Conservation (phyloP, 1,139 yeast genomes). For the Scheffersomyces insectosa region DNA sequence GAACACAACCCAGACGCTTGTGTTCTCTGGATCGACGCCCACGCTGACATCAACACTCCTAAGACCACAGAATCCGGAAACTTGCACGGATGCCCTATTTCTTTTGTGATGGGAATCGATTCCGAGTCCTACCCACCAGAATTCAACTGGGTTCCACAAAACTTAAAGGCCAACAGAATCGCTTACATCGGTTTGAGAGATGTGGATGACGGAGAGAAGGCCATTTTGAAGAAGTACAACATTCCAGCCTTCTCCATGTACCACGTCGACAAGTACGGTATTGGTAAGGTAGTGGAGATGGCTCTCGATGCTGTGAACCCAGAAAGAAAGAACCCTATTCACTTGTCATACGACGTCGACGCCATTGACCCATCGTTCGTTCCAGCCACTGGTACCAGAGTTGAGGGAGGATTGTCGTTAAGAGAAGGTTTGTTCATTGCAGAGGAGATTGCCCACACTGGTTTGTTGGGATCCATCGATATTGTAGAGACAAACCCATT, state of each 20-base stretch:
- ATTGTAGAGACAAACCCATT: constrained; percentile 93
- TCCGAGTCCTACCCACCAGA: constrained; percentile 65
- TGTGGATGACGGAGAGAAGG: constrained; percentile 84
- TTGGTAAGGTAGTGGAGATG: constrained; percentile 88
- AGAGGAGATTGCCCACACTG: constrained; percentile 89
- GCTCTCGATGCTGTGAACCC: constrained; percentile 83
- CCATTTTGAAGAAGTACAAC: constrained; percentile 65
- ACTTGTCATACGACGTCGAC: constrained; percentile 92
- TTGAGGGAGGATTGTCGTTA: constrained; percentile 91
- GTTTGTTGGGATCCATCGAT: constrained; percentile 82
- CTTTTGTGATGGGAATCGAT: constrained; percentile 82
- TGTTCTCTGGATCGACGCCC: constrained; percentile 96
- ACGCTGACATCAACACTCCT: constrained; percentile 96
- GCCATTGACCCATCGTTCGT: constrained; percentile 94
- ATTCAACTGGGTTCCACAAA: constrained; percentile 76
- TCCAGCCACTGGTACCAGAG: constrained; percentile 98
- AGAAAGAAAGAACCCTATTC: constrained; percentile 72
- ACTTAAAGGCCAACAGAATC: constrained; percentile 66
- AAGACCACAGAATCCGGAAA: constrained; percentile 84
- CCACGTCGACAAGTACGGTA: constrained; percentile 92
- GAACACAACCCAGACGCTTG: constrained; percentile 84
- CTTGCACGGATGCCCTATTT: constrained; percentile 94
- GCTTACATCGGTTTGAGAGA: constrained; percentile 96
- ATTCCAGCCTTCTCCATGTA: constrained; percentile 94
- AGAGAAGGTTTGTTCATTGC: constrained; percentile 93